Evolutionary conservation across 768 basidiomycete genomes (phyloP), one percentile per base, ranked within the genome.

Genomic region (Rhizopogon vesiculosus): DNA sequence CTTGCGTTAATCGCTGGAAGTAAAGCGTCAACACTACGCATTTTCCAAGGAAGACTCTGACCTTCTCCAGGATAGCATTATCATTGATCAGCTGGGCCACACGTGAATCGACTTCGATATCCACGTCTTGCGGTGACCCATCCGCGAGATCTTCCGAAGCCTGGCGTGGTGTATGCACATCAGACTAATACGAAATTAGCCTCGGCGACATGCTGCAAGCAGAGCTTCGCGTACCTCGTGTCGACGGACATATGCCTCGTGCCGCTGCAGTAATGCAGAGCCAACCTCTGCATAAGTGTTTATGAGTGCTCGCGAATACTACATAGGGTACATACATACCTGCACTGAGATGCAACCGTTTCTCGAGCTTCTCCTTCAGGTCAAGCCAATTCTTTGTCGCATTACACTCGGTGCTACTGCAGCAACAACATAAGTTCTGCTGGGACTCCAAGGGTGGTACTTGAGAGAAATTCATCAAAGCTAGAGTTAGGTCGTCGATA

Each of bases 221-320:
- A 50, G 50, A 54, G 56, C 50, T 28, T 53, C 35, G 70, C 78
- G 45, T 60, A 83, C 85, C 80, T 89, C 84, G 54, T 85, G 82
- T 63, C 79, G 79, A 46, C 86, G 82, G 29, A 92, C 84, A 69
- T 91, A 91, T 3, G 88, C 89, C 72, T 95, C 93, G 66, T 95
- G 92, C 57, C 87, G 77, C 64, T 89, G 85, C 46, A 97, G 70
- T 45, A 97, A 72, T 4, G 94, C 93, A 69, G 93, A 91, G 12
- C 93, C 93, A 29, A 96, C 87, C 78, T 95, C 93, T 93, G 61
- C 28, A 55, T 44, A 8, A 22, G 55, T 33, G 39, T 62, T 51
- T 59, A 40, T 39, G 44, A 38, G 29, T 35, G n/a, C 28, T 35
- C 29, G 41, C n/a, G 25, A 22, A 44, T 25, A 49, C 38, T 19